phyloP scores from a whole-genome alignment of 2,329 filamentous ascomycete species.

The Ramularia collo-cygni region DNA sequence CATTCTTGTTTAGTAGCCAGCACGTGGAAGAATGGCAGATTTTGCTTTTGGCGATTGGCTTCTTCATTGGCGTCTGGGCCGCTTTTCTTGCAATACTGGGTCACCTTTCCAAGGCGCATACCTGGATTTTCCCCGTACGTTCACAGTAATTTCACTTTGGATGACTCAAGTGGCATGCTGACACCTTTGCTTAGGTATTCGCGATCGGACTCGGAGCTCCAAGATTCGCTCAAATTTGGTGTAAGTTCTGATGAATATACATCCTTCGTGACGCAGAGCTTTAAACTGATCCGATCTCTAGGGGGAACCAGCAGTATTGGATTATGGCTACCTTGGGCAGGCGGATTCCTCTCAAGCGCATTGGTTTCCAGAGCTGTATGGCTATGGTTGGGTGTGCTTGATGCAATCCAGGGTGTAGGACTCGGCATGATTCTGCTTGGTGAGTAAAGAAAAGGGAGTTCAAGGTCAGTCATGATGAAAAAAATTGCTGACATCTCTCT shows the following conservation, averaged over 20 bases:
- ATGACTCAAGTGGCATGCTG: too few species aligned
- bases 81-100: conserved; percentile 45
- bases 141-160: too few species aligned
- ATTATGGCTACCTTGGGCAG: conserved; percentile 53
- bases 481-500: too few species aligned
- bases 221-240: conserved; percentile 60
- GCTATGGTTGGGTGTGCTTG: conserved; percentile 60
- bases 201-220: conserved; percentile 59
- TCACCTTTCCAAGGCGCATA: conserved; percentile 50
- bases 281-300: too few species aligned
- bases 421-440: conserved; percentile 59
- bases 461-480: too few species aligned
- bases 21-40: conserved; percentile 51
- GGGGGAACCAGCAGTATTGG: conserved; percentile 55
- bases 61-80: conserved; percentile 50
- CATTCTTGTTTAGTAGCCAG: conserved; percentile 51
- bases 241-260: too few species aligned
- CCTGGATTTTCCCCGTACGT: conserved; percentile 52
- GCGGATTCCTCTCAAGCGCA: conserved; percentile 45
- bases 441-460: too few species aligned
- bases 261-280: too few species aligned
- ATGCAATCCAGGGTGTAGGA: conserved; percentile 57
- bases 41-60: conserved; percentile 47
- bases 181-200: conserved; percentile 37
- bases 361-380: conserved; percentile 52